These are phyloP conservation scores for Paulownia fortunei DNA, from an alignment of 257 asterid species.

Conservation along the genomic window DNA sequence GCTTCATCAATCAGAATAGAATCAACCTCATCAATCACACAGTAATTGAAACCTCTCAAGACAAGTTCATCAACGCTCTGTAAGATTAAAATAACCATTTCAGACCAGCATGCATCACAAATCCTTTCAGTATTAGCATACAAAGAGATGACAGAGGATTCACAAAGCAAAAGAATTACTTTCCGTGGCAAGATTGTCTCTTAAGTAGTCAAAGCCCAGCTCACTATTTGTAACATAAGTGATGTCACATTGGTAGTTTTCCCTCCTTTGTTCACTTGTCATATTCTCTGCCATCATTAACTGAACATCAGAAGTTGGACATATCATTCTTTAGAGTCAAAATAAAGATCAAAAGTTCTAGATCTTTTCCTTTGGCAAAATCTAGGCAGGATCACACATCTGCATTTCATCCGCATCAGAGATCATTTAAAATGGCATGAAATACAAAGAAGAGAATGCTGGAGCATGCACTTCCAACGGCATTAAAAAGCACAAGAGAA, in stretches of 20 bases:
- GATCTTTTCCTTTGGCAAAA: background rate
- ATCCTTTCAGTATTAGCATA: slow-evolving; percentile 19
- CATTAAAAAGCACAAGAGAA: background rate
- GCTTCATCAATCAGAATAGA: slow-evolving; percentile 98
- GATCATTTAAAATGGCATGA: slow-evolving; percentile 7
- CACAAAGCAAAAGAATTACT: slow-evolving; percentile 55
- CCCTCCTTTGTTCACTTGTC: slow-evolving; percentile 95
- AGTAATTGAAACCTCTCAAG: slow-evolving; percentile 82
- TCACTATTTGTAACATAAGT: slow-evolving; percentile 98
- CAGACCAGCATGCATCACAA: slow-evolving; percentile 34
- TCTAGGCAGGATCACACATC: slow-evolving; percentile 9
- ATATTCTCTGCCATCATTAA: slow-evolving; percentile 78
- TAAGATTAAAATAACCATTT: slow-evolving; percentile 44
- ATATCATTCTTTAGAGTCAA: slow-evolving; percentile 15
- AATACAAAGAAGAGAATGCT: slow-evolving; percentile 11
- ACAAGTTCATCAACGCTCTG: slow-evolving; percentile 98
- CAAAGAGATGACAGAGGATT: slow-evolving; percentile 25
- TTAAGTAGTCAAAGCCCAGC: slow-evolving; percentile 92
- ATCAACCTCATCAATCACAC: slow-evolving; percentile 99
- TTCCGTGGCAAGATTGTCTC: slow-evolving; percentile 99
- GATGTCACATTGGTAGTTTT: slow-evolving; percentile 87
- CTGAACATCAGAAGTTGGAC: slow-evolving; percentile 37
- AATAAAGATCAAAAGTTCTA: slow-evolving; percentile 18
- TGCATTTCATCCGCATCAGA: background rate
- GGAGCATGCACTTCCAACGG: background rate